Evolutionary conservation across 768 basidiomycete genomes (phyloP), one percentile per base, ranked within the genome.

Genomic region (Agrocybe praecox): DNA sequence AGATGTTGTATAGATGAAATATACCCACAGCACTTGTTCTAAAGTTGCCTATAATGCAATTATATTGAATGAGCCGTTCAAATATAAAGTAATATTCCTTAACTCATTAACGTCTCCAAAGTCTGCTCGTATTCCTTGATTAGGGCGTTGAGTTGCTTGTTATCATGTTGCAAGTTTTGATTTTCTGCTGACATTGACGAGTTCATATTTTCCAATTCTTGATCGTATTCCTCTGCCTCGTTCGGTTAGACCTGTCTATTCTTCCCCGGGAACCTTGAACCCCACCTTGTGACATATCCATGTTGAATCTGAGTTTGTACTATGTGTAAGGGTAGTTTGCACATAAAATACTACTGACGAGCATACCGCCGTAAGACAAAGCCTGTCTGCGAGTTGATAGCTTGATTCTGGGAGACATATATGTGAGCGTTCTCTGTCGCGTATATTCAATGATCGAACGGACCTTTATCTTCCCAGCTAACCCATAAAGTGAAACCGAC

Each of bases 61-160:
- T 53, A 53, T 52, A 59, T 56, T 49, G 42, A 19, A 45, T 15
- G 7, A 53, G 22, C 29, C 48, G 19, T 26, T n/a, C 34, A 44
- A 32, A 40, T 51, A 43, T n/a, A 33, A 46, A 36, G 46, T 56
- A 62, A 57, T 66, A 36, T 45, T n/a, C n/a, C 63, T 66, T 62
- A 71, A 80, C 87, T 84, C 97, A 99, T 99, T 44, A 98, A 85
- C 7, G 83, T 91, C 72, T 99, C 97, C 29, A 99, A 76, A 0
- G 96, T 98, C 67, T 93, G 90, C 69, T 99, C 97, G 67, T 97
- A 98, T 69, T 99, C 97, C 65, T 95, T 95, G 65, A 98, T 88
- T 52, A 99, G 77, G 6, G 82, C 76, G 61, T 89, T 92, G 29
- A 99, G 80, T 64, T 98, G 96, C 69, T 97, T 96, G 78, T 98